Conservation (phyloP, 2,329 filamentous ascomycete genomes). For the Lachnellula occidentalis region DNA sequence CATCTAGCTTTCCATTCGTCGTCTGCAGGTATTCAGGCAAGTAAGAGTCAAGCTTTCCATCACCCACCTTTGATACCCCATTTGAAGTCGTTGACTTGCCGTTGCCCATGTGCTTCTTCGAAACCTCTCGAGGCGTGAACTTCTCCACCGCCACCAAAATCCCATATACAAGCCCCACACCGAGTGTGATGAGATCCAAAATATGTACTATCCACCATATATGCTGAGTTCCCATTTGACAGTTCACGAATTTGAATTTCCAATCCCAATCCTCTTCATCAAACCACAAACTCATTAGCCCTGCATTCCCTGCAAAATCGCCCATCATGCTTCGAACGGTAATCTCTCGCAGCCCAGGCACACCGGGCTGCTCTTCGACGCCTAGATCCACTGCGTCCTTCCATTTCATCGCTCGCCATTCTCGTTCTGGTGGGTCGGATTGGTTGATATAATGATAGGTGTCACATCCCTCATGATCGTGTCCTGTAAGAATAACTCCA, state of each 20-base stretch:
- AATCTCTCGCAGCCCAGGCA: slow-evolving; percentile 74
- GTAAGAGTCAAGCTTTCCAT: neutral
- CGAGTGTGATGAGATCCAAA: slow-evolving; percentile 43
- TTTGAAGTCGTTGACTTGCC: slow-evolving; percentile 1
- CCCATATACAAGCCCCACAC: slow-evolving; percentile 17
- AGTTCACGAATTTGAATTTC: slow-evolving; percentile 75
- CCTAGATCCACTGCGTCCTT: slow-evolving; percentile 37
- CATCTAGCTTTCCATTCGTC: slow-evolving; percentile 5
- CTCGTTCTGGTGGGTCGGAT: slow-evolving; percentile 30
- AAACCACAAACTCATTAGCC: slow-evolving; percentile 85
- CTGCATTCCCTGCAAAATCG: slow-evolving; percentile 86
- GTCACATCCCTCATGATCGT: slow-evolving; percentile 94
- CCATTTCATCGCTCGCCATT: slow-evolving; percentile 42
- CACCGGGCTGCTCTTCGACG: slow-evolving; percentile 37
- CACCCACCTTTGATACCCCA: neutral
- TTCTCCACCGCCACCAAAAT: slow-evolving; percentile 1
- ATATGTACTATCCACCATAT: slow-evolving; percentile 91
- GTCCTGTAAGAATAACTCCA: slow-evolving; percentile 82
- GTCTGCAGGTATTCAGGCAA: neutral
- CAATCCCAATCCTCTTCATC: slow-evolving; percentile 68
- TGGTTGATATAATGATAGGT: slow-evolving; percentile 77
- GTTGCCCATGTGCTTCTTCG: slow-evolving; percentile 1
- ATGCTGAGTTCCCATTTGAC: slow-evolving; percentile 78
- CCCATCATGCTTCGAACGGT: slow-evolving; percentile 99
- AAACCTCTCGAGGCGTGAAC: neutral